Evolutionary conservation across 208 protist species (phyloP).

Genomic region (Trypanosoma brucei): DNA sequence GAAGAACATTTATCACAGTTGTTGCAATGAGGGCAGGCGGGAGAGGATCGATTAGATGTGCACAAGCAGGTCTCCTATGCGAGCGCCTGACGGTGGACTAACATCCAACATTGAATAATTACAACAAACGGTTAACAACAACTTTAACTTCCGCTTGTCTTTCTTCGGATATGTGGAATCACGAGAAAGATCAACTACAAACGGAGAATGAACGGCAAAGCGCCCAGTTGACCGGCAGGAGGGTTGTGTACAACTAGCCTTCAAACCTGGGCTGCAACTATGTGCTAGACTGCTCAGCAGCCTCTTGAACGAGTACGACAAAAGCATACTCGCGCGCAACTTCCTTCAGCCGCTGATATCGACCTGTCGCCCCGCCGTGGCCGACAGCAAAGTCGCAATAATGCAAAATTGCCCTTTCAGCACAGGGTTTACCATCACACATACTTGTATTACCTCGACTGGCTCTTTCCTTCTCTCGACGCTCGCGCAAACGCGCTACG

Average conservation of each 20-base stretch:
- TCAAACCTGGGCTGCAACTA: background rate
- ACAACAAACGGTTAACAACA: no score
- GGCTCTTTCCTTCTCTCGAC: background rate
- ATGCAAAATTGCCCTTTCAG: constrained; percentile 29
- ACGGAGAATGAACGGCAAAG: no score
- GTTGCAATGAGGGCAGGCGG: no score
- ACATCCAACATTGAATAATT: no score
- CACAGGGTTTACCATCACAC: background rate
- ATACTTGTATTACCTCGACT: background rate
- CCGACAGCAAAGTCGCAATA: constrained; percentile 52
- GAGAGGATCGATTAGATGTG: no score
- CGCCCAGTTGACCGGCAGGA: background rate
- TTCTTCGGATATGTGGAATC: no score
- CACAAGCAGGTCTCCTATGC: no score
- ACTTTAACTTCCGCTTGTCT: no score
- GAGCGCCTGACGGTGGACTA: no score
- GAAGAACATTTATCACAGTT: no score
- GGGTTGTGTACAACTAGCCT: no score
- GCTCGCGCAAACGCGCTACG: constrained; percentile 31
- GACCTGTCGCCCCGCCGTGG: constrained; percentile 53
- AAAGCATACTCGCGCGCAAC: constrained; percentile 70
- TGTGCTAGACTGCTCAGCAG: background rate
- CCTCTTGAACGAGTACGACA: constrained; percentile 20
- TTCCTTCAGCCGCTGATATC: constrained; percentile 55
- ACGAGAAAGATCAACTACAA: no score